Evolutionary conservation across 148 eudicot genomes (phyloP), one percentile per base, ranked within the genome.

Genomic region (Fallopia convolvulus): DNA sequence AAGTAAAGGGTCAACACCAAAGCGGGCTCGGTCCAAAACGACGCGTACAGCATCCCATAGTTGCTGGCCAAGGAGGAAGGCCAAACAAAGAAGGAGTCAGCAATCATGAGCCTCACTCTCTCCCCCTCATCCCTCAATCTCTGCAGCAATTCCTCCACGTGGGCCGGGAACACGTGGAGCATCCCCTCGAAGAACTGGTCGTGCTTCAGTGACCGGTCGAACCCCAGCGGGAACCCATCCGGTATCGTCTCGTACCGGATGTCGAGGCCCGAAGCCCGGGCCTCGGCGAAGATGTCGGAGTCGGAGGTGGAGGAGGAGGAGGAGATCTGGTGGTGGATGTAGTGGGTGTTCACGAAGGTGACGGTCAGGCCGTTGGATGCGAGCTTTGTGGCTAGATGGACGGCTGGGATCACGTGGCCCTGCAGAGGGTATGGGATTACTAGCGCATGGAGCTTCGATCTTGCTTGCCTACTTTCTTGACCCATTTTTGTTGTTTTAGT

Each of bases 21-120:
- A 9, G 98, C 98, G 42, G 92, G 82, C 53, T 93, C 93, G 1
- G 98, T 90, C 97, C 97, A 93, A 78, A 84, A 93, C 14, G 92
- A 88, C 0, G 83, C 83, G 70, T 84, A 81, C 8, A 79, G 65
- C 15, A 91, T 76, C 74, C 88, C 90, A 80, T 82, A 86, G 80
- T 82, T 88, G 78, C 80, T 86, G 0, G 93, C 91, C 21, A 89
- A 8, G 75, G 78, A 82, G 2, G 87, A 79, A 8, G 88, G 87
- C 93, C 93, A 93, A 15, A 88, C 91, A 71, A 75, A 90, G 80
- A 85, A 89, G 7, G 98, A 83, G 72, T 93, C 98, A 6, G 87
- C 88, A 8, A 93, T 86, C 63, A 91, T 76, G 30, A 87, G 86
- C 61, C 74, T 86, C 2, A 82, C 87, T 33, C 44, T 87, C 56